phyloP scores from a whole-genome alignment of 2,329 filamentous ascomycete genomes.

The Incumbomyces delicatus region DNA sequence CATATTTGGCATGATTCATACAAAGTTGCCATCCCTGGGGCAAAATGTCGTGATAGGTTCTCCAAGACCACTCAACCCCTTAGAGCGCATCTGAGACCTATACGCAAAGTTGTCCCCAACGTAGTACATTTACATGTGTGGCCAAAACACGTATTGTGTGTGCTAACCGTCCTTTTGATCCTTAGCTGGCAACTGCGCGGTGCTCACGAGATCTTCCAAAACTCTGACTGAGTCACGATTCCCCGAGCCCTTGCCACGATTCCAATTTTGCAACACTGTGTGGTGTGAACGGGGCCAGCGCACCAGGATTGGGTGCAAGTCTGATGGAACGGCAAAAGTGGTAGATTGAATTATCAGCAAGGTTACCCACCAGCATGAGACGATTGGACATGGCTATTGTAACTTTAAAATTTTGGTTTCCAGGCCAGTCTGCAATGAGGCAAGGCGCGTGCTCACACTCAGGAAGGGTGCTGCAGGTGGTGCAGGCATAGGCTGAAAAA shows the following conservation, averaged over 20 bases:
- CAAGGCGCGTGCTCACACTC: conserved; percentile 1
- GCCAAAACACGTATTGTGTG: no score
- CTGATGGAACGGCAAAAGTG: background rate
- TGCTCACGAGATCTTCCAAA: conserved; percentile 3
- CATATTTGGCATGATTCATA: background rate
- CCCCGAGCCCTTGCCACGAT: background rate
- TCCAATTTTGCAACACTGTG: conserved; percentile 3
- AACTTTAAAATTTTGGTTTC: background rate
- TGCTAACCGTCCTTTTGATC: background rate
- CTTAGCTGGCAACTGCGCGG: background rate
- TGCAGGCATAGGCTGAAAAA: conserved; percentile 6
- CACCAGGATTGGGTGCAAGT: conserved; percentile 6
- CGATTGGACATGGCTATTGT: background rate
- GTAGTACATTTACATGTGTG: no score
- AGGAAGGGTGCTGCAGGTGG: background rate
- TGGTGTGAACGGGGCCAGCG: conserved; percentile 6
- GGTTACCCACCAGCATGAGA: background rate
- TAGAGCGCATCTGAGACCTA: no score
- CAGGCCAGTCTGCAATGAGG: conserved; percentile 1
- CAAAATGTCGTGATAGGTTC: no score
- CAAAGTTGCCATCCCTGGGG: background rate
- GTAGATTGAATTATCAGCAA: background rate
- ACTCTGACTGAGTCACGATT: conserved; percentile 4
- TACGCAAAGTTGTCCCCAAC: background rate
- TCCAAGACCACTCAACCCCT: no score